Conservation (phyloP, 1,284 basidiomycete genomes). For the Leucoagaricus sp. region DNA sequence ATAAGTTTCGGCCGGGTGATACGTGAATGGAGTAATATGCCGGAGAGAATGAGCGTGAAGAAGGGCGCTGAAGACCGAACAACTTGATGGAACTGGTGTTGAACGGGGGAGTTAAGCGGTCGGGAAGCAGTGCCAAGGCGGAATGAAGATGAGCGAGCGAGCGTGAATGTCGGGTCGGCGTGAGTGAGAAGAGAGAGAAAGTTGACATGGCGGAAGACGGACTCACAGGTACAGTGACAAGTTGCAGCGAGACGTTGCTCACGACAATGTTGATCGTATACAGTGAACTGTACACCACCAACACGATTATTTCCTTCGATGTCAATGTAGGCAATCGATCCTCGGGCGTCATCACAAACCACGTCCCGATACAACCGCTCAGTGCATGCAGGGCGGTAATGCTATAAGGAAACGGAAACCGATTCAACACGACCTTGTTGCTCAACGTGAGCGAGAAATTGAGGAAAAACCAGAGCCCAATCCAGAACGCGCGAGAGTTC, state of each 20-base stretch:
- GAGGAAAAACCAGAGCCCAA: conserved; percentile 83
- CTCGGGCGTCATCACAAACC: conserved; percentile 52
- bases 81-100: conserved; percentile 96
- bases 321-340: conserved; percentile 26
- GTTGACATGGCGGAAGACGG: background rate
- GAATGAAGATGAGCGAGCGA: background rate
- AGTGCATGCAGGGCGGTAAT: conserved; percentile 85
- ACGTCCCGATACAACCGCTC: conserved; percentile 83
- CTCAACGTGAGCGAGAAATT: conserved; percentile 90
- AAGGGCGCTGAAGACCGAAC: conserved; percentile 90
- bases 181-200: background rate
- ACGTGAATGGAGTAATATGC: conserved; percentile 51
- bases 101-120: too few relatives aligned
- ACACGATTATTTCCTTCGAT: conserved; percentile 56
- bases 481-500: conserved; percentile 54
- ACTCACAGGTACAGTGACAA: conserved; percentile 90
- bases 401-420: conserved; percentile 92
- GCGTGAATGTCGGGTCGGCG: background rate
- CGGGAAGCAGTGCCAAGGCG: too few relatives aligned
- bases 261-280: conserved; percentile 94
- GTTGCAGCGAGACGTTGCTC: conserved; percentile 84
- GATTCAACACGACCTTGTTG: conserved; percentile 88
- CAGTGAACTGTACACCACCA: conserved; percentile 80
- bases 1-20: conserved; percentile 63
- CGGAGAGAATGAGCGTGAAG: conserved; percentile 83